Conservation (phyloP, 805 yeast genomes). For the Scheffersomyces coipomensis region DNA sequence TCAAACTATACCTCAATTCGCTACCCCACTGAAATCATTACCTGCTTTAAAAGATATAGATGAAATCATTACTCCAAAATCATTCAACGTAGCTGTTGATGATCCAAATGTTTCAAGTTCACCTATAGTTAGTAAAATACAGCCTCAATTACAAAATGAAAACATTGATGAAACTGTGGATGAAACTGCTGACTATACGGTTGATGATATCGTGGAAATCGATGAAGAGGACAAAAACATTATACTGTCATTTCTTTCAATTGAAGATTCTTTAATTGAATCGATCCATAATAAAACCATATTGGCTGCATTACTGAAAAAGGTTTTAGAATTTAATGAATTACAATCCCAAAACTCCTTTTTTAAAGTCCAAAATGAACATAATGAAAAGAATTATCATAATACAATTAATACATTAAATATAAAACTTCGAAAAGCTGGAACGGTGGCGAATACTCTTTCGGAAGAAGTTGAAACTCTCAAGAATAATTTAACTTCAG, state of each 20-base stretch:
- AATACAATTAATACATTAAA: constrained; percentile 19
- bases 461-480: constrained; percentile 14
- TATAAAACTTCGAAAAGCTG: constrained; percentile 15
- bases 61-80: constrained; percentile 37
- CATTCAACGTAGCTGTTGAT: constrained; percentile 33
- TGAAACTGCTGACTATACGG: too few species aligned
- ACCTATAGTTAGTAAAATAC: constrained; percentile 9
- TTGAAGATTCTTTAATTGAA: constrained; percentile 15
- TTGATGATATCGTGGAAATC: constrained; percentile 13
- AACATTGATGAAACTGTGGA: constrained; percentile 1
- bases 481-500: constrained; percentile 6
- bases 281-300: constrained; percentile 9
- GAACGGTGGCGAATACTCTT: constrained; percentile 21
- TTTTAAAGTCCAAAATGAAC: constrained; percentile 35
- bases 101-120: constrained; percentile 9
- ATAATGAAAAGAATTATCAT: constrained; percentile 3
- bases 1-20: constrained; percentile 14
- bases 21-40: constrained; percentile 41
- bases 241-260: constrained; percentile 25
- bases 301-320: constrained; percentile 18
- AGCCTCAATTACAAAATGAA: constrained; percentile 5
- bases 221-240: constrained; percentile 14
- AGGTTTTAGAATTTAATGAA: constrained; percentile 27
- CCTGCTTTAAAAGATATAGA: constrained; percentile 45
- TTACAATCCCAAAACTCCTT: constrained; percentile 29